phyloP scores from a whole-genome alignment of 169 alveolate genomes.

The Perkinsus marinus region DNA sequence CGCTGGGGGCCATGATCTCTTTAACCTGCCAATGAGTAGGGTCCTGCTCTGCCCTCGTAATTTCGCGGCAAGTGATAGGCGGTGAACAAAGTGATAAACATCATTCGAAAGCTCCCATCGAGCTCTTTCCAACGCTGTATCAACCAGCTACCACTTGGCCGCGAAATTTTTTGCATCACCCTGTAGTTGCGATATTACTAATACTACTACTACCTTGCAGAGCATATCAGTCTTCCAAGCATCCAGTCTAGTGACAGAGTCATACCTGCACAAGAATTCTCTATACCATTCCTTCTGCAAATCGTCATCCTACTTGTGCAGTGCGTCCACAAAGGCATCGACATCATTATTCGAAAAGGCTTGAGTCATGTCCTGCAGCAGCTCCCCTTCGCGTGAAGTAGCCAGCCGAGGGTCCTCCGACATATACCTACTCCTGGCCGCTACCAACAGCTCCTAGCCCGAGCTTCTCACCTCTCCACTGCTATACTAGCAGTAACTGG shows the following conservation, averaged over 20 bases:
- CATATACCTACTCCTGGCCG: not conserved
- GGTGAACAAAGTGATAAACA: no score
- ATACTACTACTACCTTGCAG: not conserved
- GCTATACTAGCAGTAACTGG: constrained; percentile 11
- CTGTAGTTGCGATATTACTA: no score
- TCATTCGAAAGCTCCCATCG: no score
- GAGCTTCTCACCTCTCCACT: not conserved
- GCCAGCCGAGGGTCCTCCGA: not conserved
- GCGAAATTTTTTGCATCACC: no score
- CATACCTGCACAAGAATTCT: not conserved
- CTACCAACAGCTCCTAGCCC: not conserved
- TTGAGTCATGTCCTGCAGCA: not conserved
- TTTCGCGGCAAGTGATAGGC: no score
- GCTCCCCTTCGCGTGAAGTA: not conserved
- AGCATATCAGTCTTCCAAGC: constrained; percentile 1
- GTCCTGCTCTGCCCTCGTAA: no score
- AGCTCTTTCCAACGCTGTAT: no score
- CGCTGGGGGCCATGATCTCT: not conserved
- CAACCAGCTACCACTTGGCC: no score
- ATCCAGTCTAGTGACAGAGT: not conserved
- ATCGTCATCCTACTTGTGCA: not conserved
- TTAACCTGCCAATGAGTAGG: not conserved
- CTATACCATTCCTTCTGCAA: not conserved
- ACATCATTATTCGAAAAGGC: not conserved
- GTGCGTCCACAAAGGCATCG: not conserved